Percentiles rank a stretch among this genome's conserved stretches.
These are phyloP conservation scores for Suillus americanus DNA, from an alignment of 768 basidiomycete species.

Conservation along the genomic window DNA sequence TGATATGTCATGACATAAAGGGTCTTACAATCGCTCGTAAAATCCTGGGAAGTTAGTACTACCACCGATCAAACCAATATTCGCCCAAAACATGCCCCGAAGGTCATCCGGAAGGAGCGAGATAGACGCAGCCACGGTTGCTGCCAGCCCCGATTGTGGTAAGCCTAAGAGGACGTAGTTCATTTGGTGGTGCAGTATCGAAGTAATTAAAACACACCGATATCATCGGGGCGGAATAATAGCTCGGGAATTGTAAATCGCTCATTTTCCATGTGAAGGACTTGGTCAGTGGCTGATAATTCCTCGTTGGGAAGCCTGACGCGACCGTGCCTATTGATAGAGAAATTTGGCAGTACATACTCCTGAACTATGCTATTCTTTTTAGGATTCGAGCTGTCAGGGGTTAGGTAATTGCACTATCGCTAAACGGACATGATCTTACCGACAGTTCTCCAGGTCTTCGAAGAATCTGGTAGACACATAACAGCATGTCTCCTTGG, in stretches of 20 bases:
- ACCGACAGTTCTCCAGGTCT: slow-evolving; percentile 83
- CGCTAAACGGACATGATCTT: slow-evolving; percentile 31
- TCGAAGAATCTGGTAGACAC: slow-evolving; percentile 68
- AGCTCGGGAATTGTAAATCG: slow-evolving; percentile 92
- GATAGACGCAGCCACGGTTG: slow-evolving; percentile 76
- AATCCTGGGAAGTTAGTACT: slow-evolving; percentile 76
- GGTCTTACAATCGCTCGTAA: slow-evolving; percentile 68
- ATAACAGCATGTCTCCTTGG: slow-evolving; percentile 90
- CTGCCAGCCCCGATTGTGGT: slow-evolving; percentile 77
- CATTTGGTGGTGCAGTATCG: slow-evolving; percentile 10
- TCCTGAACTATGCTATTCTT: slow-evolving; percentile 76
- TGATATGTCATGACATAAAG: background rate
- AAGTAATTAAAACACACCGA: slow-evolving; percentile 54
- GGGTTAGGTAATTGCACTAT: slow-evolving; percentile 18
- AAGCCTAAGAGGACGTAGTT: slow-evolving; percentile 49
- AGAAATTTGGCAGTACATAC: slow-evolving; percentile 89
- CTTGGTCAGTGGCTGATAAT: slow-evolving; percentile 56
- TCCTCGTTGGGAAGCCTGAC: slow-evolving; percentile 55
- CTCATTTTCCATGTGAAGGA: slow-evolving; percentile 88
- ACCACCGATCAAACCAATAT: slow-evolving; percentile 90
- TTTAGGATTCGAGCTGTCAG: slow-evolving; percentile 50
- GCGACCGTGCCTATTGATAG: slow-evolving; percentile 59
- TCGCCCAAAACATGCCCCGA: slow-evolving; percentile 93
- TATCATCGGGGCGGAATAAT: slow-evolving; percentile 86
- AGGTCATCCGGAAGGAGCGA: slow-evolving; percentile 73